Evolutionary conservation across 768 basidiomycete species (phyloP), one percentile per base, ranked within the genome.

Genomic region (Termitomyces sp.): DNA sequence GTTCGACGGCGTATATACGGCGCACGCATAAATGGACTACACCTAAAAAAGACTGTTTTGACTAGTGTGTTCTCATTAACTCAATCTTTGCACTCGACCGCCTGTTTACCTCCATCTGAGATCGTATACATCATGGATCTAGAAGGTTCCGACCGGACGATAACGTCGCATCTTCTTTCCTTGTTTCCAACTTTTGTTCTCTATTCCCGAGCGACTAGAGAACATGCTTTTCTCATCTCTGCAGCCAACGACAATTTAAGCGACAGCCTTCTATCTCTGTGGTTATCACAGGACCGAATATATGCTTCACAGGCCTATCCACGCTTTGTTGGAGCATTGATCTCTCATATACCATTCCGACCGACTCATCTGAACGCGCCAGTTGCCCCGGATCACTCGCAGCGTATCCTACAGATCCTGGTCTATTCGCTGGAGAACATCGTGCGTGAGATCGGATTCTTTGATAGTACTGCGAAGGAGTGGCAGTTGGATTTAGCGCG

Each of bases 281-380:
- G 84, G 80, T 79, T 90, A 56, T 77, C 80, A 14, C 89, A 91
- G 61, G 89, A 91, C 66, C 79, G 83, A 50, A 79, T 86, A 54
- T 91, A 90, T 66, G 88, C 87, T 31, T 81, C 82, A 1, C 82
- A 85, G 54, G 89, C 85, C 1, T 90, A 89, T 66, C 86, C 88
- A 14, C 80, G 79, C 52, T 87, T 87, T 72, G 81, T 89, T 60
- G 86, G 85, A 28, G 68, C 78, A 2, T 77, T 89, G 47, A 84
- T 91, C 59, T 64, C 82, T 7, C 75, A 77, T 37, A 82, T 89
- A 57, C 84, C 84, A 2, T 78, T 79, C 63, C 66, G 73, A 26
- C 68, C 70, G 1, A 57, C 68, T 8, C 62, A 75, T 58, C 48
- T 64, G 23, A 46, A 28, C 11, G 53, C 71, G 19, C 58, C 63